A percentile compares a stretch with the other conserved stretches of the same genome.
These are phyloP conservation scores for Colletotrichum aenigma DNA, from an alignment of 2,329 filamentous ascomycete genomes.

Conservation along the genomic window DNA sequence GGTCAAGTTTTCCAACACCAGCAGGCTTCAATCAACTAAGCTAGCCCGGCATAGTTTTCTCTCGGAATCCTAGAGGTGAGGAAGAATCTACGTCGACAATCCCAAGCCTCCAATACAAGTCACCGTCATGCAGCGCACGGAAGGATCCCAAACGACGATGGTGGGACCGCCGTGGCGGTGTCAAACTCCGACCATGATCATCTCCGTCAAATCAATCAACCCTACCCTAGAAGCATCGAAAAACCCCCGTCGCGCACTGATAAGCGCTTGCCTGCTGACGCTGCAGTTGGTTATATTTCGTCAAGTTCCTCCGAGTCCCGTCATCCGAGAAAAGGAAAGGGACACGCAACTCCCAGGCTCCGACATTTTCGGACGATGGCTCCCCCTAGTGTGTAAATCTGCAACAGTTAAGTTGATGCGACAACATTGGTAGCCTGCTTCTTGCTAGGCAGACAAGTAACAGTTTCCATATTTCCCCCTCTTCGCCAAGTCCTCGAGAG, in stretches of 20 bases:
- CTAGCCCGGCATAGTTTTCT: neutral
- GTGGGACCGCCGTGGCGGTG: neutral
- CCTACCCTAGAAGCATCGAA: neutral
- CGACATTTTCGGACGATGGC: neutral
- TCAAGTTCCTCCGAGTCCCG: neutral
- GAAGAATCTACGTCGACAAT: neutral
- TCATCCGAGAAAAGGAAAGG: neutral
- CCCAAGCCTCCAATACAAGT: neutral
- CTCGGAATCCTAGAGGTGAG: neutral
- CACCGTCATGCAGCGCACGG: neutral
- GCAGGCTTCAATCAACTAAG: neutral
- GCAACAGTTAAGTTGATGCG: neutral
- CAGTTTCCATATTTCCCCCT: neutral
- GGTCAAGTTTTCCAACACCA: neutral
- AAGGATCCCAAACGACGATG: neutral
- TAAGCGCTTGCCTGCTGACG: neutral
- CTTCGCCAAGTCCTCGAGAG: neutral
- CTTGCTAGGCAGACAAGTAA: neutral
- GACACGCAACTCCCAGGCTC: neutral
- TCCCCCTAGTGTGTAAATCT: neutral
- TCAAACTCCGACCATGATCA: neutral
- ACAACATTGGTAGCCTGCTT: neutral
- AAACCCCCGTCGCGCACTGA: neutral
- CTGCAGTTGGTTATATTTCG: neutral
- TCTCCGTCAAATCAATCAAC: neutral